Percentiles rank a stretch among this genome's conserved stretches.
These are phyloP conservation scores for Dysphania ambrosioides DNA, from an alignment of 148 eudicot species.

Conservation along the genomic window DNA sequence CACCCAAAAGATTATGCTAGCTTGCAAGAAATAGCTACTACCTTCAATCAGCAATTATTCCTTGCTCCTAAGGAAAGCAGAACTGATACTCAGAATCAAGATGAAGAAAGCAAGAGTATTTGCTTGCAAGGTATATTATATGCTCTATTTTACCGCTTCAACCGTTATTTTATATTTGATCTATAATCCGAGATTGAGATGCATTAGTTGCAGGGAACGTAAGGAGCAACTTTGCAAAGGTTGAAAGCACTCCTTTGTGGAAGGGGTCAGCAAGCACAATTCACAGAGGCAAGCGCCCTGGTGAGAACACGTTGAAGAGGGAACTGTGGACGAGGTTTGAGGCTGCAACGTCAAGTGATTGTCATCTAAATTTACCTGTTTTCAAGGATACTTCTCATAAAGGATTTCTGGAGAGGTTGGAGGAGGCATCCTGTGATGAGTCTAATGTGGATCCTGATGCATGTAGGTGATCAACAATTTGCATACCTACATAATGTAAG, in stretches of 20 bases:
- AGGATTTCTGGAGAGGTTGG: conserved; percentile 79
- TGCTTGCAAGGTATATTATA: conserved; percentile 25
- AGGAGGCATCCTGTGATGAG: conserved; percentile 60
- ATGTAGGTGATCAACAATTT: conserved; percentile 12
- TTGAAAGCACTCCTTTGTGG: conserved; percentile 69
- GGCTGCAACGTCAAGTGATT: conserved; percentile 53
- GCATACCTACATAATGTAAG: background rate
- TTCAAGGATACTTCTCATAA: conserved; percentile 30
- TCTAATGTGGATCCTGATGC: conserved; percentile 4
- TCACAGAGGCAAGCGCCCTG: too few species aligned
- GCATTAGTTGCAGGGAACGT: conserved; percentile 25
- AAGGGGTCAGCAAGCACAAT: conserved; percentile 54
- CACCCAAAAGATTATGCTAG: conserved; percentile 23
- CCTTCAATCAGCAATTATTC: conserved; percentile 28
- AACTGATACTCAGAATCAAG: conserved; percentile 8
- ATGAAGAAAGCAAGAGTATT: conserved; percentile 18
- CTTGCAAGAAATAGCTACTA: conserved; percentile 30
- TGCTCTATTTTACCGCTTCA: too few species aligned
- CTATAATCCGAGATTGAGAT: background rate
- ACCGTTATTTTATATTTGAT: too few species aligned
- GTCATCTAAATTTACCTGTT: conserved; percentile 28
- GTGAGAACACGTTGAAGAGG: conserved; percentile 88
- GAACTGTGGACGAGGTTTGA: conserved; percentile 91
- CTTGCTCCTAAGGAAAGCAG: conserved; percentile 25
- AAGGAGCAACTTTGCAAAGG: conserved; percentile 21